Evolutionary conservation across 352 stramenopile species (phyloP), one percentile per base, ranked within the genome.

Genomic region (Halophytophthora batemanensis): DNA sequence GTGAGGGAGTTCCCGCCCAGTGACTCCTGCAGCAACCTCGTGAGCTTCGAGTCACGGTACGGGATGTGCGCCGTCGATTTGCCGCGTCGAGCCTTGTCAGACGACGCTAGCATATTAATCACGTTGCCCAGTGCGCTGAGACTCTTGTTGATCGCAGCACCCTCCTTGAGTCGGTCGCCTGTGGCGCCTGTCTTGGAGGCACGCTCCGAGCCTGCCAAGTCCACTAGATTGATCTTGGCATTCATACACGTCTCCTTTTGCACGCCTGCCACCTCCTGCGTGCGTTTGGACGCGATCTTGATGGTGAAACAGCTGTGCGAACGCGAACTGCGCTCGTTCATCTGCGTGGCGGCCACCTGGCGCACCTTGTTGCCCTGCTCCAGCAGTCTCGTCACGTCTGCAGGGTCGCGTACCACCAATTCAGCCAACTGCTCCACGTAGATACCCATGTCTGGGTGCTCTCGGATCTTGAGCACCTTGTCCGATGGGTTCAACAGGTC

Each of bases 291-390:
- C 51, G 87, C 61, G 50, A 96, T 86, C 53, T 95, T 93, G 47
- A 98, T 80, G 5, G 88, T 97, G 58, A 98, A 98, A 53, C 89
- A 93, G 36, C 74, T 90, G 56, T 98, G 92, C 1, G 85, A 96
- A 2, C 92, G 68, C 37, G 81, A 95, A 39, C 73, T 90, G 21
- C 85, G 80, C 57, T 92, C 85, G 58, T 98, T 98, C 90, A 98
- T 97, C 59, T 95, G 73, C 22, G 92, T 98, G 7, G 85, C 77
- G 2, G 85, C 91, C 15, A 97, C 81, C 48, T 93, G 78, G 21
- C 90, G 81, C 37, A 96, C 82, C 43, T 84, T 86, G 50, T 91
- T 96, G 19, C 89, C 90, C 63, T 96, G 82, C 34, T 96, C 85
- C 25, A 97, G 74, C 38, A 97, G 57, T 34, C 84, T 61, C 43